Percentiles rank a stretch among this genome's conserved stretches.
These are phyloP conservation scores for Conoideocrella luteorostrata DNA, from an alignment of 2,329 filamentous ascomycete species.

Conservation along the genomic window DNA sequence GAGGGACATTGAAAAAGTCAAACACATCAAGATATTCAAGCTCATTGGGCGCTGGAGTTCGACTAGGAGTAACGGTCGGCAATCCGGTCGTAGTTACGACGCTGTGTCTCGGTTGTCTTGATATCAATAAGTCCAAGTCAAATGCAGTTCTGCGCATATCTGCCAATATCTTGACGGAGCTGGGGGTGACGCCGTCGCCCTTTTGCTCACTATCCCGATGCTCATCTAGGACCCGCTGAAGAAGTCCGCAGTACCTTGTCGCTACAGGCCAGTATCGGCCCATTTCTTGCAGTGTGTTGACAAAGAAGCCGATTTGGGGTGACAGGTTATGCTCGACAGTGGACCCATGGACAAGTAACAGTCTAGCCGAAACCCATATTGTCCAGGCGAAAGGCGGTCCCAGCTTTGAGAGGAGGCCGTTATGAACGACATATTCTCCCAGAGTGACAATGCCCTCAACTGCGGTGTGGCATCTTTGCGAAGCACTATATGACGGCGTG, in stretches of 20 bases:
- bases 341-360: slow-evolving; percentile 83
- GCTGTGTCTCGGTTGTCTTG: slow-evolving; percentile 60
- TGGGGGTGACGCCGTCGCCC: slow-evolving; percentile 70
- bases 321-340: slow-evolving; percentile 81
- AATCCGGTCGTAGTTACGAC: slow-evolving; percentile 34
- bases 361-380: slow-evolving; percentile 82
- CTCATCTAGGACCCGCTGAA: slow-evolving; percentile 80
- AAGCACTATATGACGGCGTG: slow-evolving; percentile 79
- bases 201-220: slow-evolving; percentile 72
- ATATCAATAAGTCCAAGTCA: slow-evolving; percentile 85
- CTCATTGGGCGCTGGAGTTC: slow-evolving; percentile 71
- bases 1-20: slow-evolving; percentile 88
- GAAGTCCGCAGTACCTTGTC: slow-evolving; percentile 69
- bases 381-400: slow-evolving; percentile 90
- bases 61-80: slow-evolving; percentile 51
- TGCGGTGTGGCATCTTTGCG: slow-evolving; percentile 73
- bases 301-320: slow-evolving; percentile 72
- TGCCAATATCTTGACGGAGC: slow-evolving; percentile 76
- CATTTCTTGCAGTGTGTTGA: slow-evolving; percentile 74
- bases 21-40: slow-evolving; percentile 90
- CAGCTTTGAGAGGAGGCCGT: slow-evolving; percentile 69
- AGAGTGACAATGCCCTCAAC: slow-evolving; percentile 77
- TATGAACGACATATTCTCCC: slow-evolving; percentile 69
- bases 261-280: slow-evolving; percentile 82
- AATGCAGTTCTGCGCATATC: slow-evolving; percentile 90